Base-by-base conservation (phyloP, 805 yeast species). In the Ogataea dorogensis region DNA sequence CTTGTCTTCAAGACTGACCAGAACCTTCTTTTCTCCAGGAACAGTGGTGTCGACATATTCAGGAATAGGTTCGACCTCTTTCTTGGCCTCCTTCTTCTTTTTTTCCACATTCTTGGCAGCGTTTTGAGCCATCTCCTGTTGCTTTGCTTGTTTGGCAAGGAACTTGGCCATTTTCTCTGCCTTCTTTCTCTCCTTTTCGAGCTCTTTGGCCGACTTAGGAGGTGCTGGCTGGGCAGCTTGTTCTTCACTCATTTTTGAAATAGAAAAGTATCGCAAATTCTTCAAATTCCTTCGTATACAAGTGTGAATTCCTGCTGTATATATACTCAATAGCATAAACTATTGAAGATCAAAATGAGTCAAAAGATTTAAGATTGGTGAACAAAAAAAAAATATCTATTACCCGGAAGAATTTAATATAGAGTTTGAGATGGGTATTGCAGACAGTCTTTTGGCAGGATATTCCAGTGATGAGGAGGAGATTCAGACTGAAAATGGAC, bases 21-120 rank as follows among this genome's bases (percentile, higher is more conserved):
- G 75, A 21, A 81, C 64, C 68, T 93, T 93, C 77, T 91, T 93
- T 54, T 88, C 95, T 44, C 98, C 98, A 3, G 85, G 79, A 31
- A 70, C 73, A 30, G 98, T 93, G 40, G 68, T 66, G 61, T 93
- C 98, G 32, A 79, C 77, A 61, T 79, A 93, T 54, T 81, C 93
- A n/a, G 96, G 94, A 25, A 73, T 70, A 26, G 85, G 81, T 54
- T 77, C 95, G 31, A 61, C 79, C 55, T 76, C 78, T 66, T 80
- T 81, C 54, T 77, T 81, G 61, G 74, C 76, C 59, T 80, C 79
- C 54, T 80, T 78, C 66, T 85, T 81, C 61, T 77, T 75, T 29
- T 67, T 69, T 43, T 69, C 68, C 15, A 62, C 50, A 38, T 68
- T 64, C 42, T 64, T 63, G 24, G 61, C 59, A 29, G 66, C 64